A percentile compares a stretch with the other conserved stretches of the same genome.
Conservation (phyloP, 2,329 filamentous ascomycete genomes). For the Pseudogymnoascus sp. region DNA sequence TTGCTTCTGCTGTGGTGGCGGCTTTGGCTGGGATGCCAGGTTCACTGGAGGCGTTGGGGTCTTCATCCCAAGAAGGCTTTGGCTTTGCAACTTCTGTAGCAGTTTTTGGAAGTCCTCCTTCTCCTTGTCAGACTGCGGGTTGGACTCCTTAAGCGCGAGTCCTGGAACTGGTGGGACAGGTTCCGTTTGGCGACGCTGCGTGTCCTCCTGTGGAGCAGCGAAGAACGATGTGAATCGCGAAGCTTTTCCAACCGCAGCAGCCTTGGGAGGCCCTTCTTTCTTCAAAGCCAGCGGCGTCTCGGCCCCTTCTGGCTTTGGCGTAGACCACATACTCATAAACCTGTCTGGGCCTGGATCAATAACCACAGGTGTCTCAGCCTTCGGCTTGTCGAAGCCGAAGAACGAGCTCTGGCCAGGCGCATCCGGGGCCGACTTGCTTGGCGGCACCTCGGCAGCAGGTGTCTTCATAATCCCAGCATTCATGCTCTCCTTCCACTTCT, state of each 20-base stretch:
- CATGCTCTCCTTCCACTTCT: conserved; percentile 91
- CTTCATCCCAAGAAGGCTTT: conserved; percentile 30
- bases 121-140: conserved; percentile 45
- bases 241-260: conserved; percentile 55
- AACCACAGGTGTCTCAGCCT: conserved; percentile 46
- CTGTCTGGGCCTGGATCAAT: conserved; percentile 65
- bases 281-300: conserved; percentile 29
- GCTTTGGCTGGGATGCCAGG: conserved; percentile 24
- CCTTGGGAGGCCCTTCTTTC: conserved; percentile 39
- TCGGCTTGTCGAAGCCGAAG: conserved; percentile 39
- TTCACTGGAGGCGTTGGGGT: conserved; percentile 38
- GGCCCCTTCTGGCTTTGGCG: conserved; percentile 36
- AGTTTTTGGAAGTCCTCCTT: conserved; percentile 81
- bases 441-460: conserved; percentile 30
- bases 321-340: conserved; percentile 57
- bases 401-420: conserved; percentile 33
- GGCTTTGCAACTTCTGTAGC: conserved; percentile 67
- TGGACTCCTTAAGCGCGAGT: conserved; percentile 20
- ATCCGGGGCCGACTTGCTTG: conserved; percentile 26
- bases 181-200: conserved; percentile 42
- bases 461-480: conserved; percentile 20
- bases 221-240: conserved; percentile 86
- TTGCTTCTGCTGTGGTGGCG: conserved; percentile 39
- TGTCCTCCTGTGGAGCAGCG: conserved; percentile 46
- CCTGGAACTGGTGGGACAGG: conserved; percentile 37